A percentile compares a stretch with the other conserved stretches of the same genome.
phyloP scores from a whole-genome alignment of 225 moss, liverwort and hornwort genomes.

The Pseudoscleropodium purum region DNA sequence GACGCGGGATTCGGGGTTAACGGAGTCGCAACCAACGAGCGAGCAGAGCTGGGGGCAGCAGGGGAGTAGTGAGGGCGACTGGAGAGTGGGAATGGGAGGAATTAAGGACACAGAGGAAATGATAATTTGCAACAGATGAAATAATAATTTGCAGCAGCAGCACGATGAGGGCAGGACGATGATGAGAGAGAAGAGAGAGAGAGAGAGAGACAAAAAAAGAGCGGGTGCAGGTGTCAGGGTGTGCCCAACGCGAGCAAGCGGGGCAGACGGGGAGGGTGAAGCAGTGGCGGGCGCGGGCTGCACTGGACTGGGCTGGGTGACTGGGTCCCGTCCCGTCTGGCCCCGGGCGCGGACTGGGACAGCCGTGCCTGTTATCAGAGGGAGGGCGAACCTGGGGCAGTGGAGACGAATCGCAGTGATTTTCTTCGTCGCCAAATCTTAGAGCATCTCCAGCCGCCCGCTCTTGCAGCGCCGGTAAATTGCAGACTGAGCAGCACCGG shows the following conservation, averaged over 20 bases:
- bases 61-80: neutral
- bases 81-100: neutral
- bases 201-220: neutral
- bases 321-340: neutral
- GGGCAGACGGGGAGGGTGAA: neutral
- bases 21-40: neutral
- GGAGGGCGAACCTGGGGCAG: neutral
- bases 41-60: neutral
- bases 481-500: neutral
- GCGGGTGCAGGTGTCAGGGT: neutral
- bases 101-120: neutral
- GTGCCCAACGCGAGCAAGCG: neutral
- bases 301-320: neutral
- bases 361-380: neutral
- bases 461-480: neutral
- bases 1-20: neutral
- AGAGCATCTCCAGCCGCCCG: neutral
- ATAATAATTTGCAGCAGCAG: neutral
- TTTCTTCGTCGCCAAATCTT: neutral
- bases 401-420: neutral
- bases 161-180: neutral
- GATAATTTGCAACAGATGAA: neutral
- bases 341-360: neutral
- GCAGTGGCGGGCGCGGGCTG: neutral
- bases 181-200: neutral